A percentile compares a stretch with the other conserved stretches of the same genome.
These are phyloP conservation scores for Scheffersomyces segobiensis DNA, from an alignment of 1,139 yeast species.

Conservation along the genomic window DNA sequence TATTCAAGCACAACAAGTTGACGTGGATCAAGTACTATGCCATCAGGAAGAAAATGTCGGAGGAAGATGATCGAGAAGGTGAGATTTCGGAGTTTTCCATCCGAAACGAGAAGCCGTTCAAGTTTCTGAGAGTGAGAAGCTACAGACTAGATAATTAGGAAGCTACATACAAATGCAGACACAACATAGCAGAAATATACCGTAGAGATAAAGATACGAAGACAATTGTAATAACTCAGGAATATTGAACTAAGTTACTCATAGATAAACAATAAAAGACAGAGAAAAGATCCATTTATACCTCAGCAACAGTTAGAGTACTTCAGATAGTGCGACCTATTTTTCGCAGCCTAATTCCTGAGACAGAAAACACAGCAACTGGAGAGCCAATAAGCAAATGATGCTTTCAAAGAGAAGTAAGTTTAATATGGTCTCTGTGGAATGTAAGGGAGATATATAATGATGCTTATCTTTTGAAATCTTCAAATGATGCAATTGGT, in stretches of 20 bases:
- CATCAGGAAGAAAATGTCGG: constrained; percentile 42
- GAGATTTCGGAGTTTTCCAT: constrained; percentile 56
- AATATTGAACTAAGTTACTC: neutral
- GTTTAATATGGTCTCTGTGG: neutral
- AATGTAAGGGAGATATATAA: neutral
- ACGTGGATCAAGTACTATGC: constrained; percentile 67
- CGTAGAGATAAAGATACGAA: neutral
- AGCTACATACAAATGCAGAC: neutral
- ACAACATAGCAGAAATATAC: neutral
- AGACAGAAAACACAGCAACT: neutral
- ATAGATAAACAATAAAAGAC: no score
- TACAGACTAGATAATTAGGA: constrained; percentile 27
- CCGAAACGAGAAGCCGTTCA: constrained; percentile 73
- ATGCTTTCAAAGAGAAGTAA: neutral
- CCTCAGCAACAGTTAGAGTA: neutral
- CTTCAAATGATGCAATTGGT: neutral
- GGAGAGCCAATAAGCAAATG: neutral
- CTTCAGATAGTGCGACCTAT: neutral
- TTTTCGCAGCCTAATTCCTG: neutral
- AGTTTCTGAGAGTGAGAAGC: constrained; percentile 63
- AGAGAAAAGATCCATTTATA: no score
- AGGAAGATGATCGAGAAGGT: constrained; percentile 46
- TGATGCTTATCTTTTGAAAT: neutral
- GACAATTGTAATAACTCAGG: neutral
- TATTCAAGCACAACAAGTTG: constrained; percentile 60